A percentile compares a stretch with the other conserved stretches of the same genome.
These are phyloP conservation scores for Bombardia bombarda DNA, from an alignment of 495 filamentous ascomycete genomes.

Conservation along the genomic window DNA sequence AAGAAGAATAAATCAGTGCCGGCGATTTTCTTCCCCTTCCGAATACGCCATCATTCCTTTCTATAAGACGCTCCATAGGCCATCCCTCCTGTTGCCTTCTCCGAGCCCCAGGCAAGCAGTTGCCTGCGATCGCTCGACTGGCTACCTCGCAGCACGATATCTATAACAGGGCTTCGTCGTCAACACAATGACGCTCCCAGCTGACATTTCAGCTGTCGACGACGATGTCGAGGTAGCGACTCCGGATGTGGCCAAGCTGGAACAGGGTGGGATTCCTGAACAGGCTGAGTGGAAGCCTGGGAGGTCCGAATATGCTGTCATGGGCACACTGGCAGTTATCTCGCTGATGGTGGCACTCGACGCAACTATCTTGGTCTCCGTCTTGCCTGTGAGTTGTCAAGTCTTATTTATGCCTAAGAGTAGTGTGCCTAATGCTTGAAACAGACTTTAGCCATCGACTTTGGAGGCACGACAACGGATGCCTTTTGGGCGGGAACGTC, in stretches of 20 bases:
- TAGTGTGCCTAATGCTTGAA: background rate
- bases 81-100: background rate
- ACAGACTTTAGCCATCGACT: conserved; percentile 28
- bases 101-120: background rate
- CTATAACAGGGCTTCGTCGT: background rate
- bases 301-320: conserved; percentile 30
- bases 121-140: background rate
- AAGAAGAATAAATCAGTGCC: too few relatives aligned
- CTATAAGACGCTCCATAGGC: background rate
- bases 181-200: background rate
- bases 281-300: conserved; percentile 26
- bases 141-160: background rate
- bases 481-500: conserved; percentile 50
- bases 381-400: conserved; percentile 24
- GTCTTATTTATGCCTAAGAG: background rate
- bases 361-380: conserved; percentile 44
- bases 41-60: too few relatives aligned
- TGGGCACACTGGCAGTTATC: conserved; percentile 35
- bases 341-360: conserved; percentile 48
- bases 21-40: too few relatives aligned
- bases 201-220: background rate
- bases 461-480: conserved; percentile 38
- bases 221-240: conserved; percentile 1
- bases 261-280: conserved; percentile 10
- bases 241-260: conserved; percentile 5